A percentile compares a stretch with the other conserved stretches of the same genome.
phyloP scores from a whole-genome alignment of 2,329 filamentous ascomycete species.

The Fusarium ambrosium region DNA sequence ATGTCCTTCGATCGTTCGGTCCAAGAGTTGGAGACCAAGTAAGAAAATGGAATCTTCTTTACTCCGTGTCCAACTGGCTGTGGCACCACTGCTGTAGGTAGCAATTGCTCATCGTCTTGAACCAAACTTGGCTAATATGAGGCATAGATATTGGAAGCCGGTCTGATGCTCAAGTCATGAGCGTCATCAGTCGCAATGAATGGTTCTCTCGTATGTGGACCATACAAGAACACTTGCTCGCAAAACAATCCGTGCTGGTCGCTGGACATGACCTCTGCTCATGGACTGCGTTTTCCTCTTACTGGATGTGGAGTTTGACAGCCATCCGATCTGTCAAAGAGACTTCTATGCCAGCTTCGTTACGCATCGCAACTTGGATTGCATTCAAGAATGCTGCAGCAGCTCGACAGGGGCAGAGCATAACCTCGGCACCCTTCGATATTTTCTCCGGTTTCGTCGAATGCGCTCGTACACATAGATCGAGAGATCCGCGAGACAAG shows the following conservation, averaged over 20 bases:
- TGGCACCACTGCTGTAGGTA: constrained; percentile 24
- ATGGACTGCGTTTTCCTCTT: constrained; percentile 31
- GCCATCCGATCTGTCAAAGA: constrained; percentile 21
- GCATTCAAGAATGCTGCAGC: constrained; percentile 29
- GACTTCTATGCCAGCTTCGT: constrained; percentile 14
- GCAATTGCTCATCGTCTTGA: too few species aligned
- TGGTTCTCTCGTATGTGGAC: constrained; percentile 42
- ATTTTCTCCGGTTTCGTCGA: constrained; percentile 31
- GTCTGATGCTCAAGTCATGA: constrained; percentile 26
- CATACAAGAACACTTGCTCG: constrained; percentile 33
- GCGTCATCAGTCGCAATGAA: constrained; percentile 26
- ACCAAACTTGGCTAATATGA: neutral
- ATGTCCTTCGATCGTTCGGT: constrained; percentile 22
- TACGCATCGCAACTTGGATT: constrained; percentile 28
- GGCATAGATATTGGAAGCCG: constrained; percentile 7
- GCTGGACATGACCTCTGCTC: constrained; percentile 22
- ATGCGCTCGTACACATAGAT: constrained; percentile 27
- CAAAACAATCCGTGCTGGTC: constrained; percentile 20
- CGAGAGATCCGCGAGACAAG: constrained; percentile 31
- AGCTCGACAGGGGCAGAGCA: constrained; percentile 6
- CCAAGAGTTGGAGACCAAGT: constrained; percentile 28
- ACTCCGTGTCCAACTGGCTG: constrained; percentile 26
- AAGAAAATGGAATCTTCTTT: constrained; percentile 32
- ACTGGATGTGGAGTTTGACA: constrained; percentile 34
- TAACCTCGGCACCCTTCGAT: constrained; percentile 20